Percentiles rank a stretch among this genome's conserved stretches.
Conservation (phyloP, 73 alveolate genomes). For the Symbiodinium pilosum region DNA sequence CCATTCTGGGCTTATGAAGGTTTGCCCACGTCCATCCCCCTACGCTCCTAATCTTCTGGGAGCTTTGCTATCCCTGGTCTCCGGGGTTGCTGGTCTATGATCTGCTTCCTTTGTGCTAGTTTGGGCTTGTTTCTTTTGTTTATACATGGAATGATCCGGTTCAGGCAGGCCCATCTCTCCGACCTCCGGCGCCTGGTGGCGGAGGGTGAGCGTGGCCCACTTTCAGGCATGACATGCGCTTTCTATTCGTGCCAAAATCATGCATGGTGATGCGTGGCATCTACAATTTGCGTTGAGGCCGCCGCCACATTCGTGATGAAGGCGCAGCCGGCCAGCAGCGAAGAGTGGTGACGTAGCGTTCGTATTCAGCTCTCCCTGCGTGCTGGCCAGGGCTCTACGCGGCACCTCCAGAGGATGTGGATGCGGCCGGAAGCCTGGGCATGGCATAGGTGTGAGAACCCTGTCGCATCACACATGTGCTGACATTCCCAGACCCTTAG, state of each 20-base stretch:
- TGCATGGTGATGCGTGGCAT: no score
- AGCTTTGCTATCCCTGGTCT: no score
- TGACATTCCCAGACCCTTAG: no score
- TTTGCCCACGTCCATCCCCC: no score
- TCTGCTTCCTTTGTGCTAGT: no score
- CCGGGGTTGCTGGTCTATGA: no score
- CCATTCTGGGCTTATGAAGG: no score
- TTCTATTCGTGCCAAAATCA: not conserved
- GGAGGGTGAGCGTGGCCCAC: constrained; percentile 11
- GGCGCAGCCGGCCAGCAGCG: not conserved
- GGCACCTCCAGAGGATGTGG: not conserved
- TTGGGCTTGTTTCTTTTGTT: no score
- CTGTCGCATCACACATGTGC: no score
- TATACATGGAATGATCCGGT: not conserved
- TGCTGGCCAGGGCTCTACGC: not conserved
- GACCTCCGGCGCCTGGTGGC: constrained; percentile 87
- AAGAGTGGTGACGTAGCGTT: not conserved
- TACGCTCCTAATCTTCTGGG: no score
- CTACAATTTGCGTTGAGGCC: not conserved
- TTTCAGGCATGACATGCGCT: not conserved
- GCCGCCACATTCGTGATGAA: constrained; percentile 16
- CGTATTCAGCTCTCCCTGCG: not conserved
- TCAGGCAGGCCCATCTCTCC: constrained; percentile 66
- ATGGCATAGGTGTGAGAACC: not conserved
- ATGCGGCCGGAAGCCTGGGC: not conserved